These are phyloP conservation scores for Gnomoniopsis sp. DNA, from an alignment of 2,329 filamentous ascomycete species.

Conservation along the genomic window DNA sequence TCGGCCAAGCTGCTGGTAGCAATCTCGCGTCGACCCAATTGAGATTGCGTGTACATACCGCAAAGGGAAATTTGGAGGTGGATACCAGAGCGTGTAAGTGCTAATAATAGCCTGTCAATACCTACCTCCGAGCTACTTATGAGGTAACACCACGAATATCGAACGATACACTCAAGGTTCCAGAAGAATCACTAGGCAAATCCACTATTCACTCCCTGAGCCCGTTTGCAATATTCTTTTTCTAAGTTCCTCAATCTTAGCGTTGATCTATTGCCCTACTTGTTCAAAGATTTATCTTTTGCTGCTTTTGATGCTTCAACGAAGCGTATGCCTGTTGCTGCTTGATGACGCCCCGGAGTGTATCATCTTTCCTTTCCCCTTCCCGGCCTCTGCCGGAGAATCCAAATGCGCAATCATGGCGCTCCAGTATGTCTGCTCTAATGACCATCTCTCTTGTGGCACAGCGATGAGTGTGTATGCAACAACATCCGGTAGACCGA, in stretches of 20 bases:
- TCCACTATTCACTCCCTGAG: too few relatives aligned
- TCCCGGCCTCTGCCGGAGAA: too few relatives aligned
- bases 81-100: not conserved
- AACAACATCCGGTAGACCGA: not conserved
- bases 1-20: too few relatives aligned
- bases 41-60: not conserved
- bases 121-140: too few relatives aligned
- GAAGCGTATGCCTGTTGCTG: not conserved
- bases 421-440: not conserved
- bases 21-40: not conserved
- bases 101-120: not conserved
- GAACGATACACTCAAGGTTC: too few relatives aligned
- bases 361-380: not conserved
- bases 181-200: not conserved
- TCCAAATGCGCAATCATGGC: not conserved
- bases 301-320: not conserved
- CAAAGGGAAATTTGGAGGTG: not conserved
- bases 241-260: not conserved
- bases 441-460: not conserved
- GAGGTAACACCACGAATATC: too few relatives aligned
- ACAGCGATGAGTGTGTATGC: not conserved
- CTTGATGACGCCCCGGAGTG: not conserved
- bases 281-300: not conserved
- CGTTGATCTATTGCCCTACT: too few relatives aligned
- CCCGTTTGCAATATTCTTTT: too few relatives aligned